A percentile compares a stretch with the other conserved stretches of the same genome.
phyloP scores from a whole-genome alignment of 495 filamentous ascomycete genomes.

The Tuber borchii region DNA sequence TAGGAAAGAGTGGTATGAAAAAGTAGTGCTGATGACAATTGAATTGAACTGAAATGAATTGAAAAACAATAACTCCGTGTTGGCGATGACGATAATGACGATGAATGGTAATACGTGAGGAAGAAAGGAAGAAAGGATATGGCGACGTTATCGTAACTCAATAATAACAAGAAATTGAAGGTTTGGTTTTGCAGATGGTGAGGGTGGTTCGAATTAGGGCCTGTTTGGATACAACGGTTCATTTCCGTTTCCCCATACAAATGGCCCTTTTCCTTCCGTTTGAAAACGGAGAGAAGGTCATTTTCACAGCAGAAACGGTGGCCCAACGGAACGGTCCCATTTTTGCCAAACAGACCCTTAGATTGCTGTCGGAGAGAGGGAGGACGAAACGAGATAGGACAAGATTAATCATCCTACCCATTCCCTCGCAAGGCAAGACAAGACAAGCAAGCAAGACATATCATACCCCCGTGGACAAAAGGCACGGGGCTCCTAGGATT shows the following conservation, averaged over 20 bases:
- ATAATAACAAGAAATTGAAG: background rate
- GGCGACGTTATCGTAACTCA: constrained; percentile 3
- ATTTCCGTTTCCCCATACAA: too few species aligned
- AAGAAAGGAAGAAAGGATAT: constrained; percentile 23
- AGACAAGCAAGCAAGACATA: background rate
- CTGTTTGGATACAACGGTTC: too few species aligned
- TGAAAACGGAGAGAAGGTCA: too few species aligned
- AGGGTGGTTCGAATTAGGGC: background rate
- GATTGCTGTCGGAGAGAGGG: background rate
- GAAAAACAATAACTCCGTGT: background rate
- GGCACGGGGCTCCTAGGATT: background rate
- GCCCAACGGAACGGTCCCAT: too few species aligned
- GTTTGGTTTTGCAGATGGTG: background rate
- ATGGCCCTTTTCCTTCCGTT: too few species aligned
- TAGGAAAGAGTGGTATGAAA: background rate
- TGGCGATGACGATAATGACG: background rate
- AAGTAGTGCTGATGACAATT: background rate
- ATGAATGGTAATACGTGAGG: constrained; percentile 42
- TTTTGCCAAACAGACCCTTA: background rate
- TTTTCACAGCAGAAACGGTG: too few species aligned
- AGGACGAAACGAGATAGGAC: background rate
- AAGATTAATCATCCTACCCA: background rate
- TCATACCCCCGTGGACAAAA: background rate
- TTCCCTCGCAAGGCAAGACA: background rate
- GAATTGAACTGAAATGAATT: background rate